Conservation (phyloP, 495 filamentous ascomycete genomes). For the Amorphotheca resinae region DNA sequence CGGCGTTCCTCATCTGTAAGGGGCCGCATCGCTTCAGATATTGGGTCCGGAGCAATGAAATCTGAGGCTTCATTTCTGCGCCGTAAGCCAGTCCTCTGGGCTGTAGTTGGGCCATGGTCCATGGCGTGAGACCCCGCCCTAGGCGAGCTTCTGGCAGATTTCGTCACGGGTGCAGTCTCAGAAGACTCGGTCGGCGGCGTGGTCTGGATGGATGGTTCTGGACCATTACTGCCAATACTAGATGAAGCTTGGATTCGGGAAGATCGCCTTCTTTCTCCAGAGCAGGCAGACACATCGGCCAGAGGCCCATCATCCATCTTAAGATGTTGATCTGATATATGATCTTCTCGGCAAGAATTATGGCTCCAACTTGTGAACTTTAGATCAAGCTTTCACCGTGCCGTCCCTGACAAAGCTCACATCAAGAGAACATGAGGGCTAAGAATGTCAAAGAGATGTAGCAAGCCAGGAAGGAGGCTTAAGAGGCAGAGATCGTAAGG, state of each 20-base stretch:
- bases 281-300: no score
- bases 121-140: background rate
- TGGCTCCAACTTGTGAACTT: background rate
- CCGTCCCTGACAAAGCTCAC: no score
- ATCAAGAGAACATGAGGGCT: no score
- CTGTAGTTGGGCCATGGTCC: background rate
- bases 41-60: background rate
- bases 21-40: constrained; percentile 6
- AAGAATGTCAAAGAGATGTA: no score
- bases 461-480: no score
- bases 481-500: no score
- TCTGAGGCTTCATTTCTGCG: background rate
- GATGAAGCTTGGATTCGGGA: constrained; percentile 2
- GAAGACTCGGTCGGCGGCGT: background rate
- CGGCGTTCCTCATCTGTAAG: constrained; percentile 27
- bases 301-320: constrained; percentile 1
- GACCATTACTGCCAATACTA: background rate
- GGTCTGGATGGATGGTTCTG: background rate
- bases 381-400: background rate
- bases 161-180: background rate
- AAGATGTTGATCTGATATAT: background rate
- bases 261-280: constrained; percentile 3
- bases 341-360: no score
- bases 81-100: background rate
- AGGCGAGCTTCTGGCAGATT: background rate